Base-by-base conservation (phyloP, 257 asterid genomes). In the Avicennia marina region DNA sequence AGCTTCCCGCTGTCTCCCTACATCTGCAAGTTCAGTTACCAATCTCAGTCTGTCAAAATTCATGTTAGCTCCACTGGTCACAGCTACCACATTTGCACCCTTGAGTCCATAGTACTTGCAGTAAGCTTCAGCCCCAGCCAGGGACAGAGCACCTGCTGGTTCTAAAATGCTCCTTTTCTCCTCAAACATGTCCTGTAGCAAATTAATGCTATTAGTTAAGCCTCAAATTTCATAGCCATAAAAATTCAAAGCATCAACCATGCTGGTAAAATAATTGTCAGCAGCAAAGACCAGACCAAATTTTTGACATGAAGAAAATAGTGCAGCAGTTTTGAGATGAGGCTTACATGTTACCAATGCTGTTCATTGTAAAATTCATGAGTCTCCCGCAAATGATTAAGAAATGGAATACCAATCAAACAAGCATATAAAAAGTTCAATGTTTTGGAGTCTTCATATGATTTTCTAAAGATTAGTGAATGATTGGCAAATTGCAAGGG, bases 111-210 rank as follows among this genome's bases (percentile, higher is more conserved):
- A 88, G 70, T 88, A 81, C 36, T 81, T 81, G 90, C 95, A 91
- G 59, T 91, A 91, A 32, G 97, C 95, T 75, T 91, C 81, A 24
- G 95, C 98, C 66, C 98, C 98, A 51, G 97, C 95, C 27, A 91
- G 76, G 56, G 98, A 77, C 75, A 91, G 97, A 31, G 98, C 98
- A 63, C 98, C 98, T 18, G 98, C 97, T 55, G 97, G 98, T 71
- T 91, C 98, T 66, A 91, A 62, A 58, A 91, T 91, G 75, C 88
- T 88, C 77, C 97, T 80, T 69, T 86, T 91, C 89, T 91, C 98
- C 79, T 91, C 97, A 73, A 88, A 91, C 95, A 91, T 86, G 77
- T 88, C 90, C 98, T 90, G 79, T 63, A 34, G 41, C 17, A 58
- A 18, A 58, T 41, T 18, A 59, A 31, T 5, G 5, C 25, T 34